Base-by-base conservation (phyloP, 257 asterid species). In the Coffea eugenioides region DNA sequence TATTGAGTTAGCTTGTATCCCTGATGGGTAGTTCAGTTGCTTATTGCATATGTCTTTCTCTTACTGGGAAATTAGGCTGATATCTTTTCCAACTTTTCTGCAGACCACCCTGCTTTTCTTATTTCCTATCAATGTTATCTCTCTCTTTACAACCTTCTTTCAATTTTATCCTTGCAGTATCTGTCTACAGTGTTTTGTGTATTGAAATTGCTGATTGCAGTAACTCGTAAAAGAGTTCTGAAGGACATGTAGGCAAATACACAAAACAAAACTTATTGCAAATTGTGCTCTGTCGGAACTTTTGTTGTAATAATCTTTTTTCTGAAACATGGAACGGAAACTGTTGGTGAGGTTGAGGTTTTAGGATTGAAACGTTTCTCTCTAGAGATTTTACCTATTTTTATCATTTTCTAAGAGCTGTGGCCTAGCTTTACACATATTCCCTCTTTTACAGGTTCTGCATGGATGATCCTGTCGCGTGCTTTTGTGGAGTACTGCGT, bases 381-480 rank as follows among this genome's bases (percentile, higher is more conserved):
- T 57, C 2, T 1, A 39, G 66, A 21, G 77, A 65, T 72, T 34
- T 69, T 8, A 61, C 72, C 49, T 36, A 13, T 15, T 68, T 68
- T 6, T 34, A 3, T 6, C 48, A 34, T 23, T 71, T 6, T 11
- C 10, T 11, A 36, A 69, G 54, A 27, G 8, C 18, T 23, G 10
- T 43, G 27, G 45, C 14, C n/a, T 39, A 11, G 21, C 36, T 49
- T 78, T 21, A 66, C 15, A 62, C 14, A 41, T 2, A 57, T 31
- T 69, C 8, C 56, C 64, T 13, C 68, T 46, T 71, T 77, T 81
- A 79, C 96, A 96, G 98, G 99, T 80, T 96, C 98, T 5, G 99
- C 98, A 11, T 96, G 99, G 99, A 92, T 88, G 96, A 84, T 96
- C 80, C 83, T 94, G 73, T 92, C 99, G 3, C 95, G 98, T 4